Evolutionary conservation across 2,329 filamentous ascomycete genomes (phyloP), one percentile per base, ranked within the genome.

Genomic region (Coleophoma eucalyptorum): DNA sequence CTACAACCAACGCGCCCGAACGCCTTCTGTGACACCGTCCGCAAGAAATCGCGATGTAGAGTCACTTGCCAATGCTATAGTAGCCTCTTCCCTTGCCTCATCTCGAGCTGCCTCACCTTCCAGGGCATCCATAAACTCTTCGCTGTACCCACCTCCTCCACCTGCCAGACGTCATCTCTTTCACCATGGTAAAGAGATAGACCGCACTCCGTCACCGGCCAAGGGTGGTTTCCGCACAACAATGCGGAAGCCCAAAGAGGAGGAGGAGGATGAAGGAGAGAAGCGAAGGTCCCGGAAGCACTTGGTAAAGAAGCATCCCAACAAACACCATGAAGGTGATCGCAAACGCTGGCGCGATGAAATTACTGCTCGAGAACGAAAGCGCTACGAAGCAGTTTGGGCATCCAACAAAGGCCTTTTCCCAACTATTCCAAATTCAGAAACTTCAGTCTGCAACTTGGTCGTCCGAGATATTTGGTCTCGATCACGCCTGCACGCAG

Each of bases 321-420:
- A 82, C 61, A 82, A 83, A 58, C 89, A 94, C 61, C 83, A 89
- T 59, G 89, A 93, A 64, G 89, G 86, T 0, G 79, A 86, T 4
- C 79, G 89, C 16, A 85, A 83, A 61, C 80, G 87, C 6, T 94
- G 89, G 89, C 80, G 87, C 40, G 88, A 92, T 58, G 77, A 83
- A 54, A 80, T 94, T 40, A 89, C 86, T 0, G 78, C 81, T 44
- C 74, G 81, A 5, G 88, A 94, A 63, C 75, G 87, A n/a, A 88
- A 87, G 62, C 78, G 89, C 1, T 94, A 94, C 66, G 89, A 93
- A 66, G 89, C 87, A 2, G 80, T 94, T 1, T 94, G 89, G 88
- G 89, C 89, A 1, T 89, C 87, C 40, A 94, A 94, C 61, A 81
- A 83, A 45, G 89, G 89, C 0, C 52, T 83, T 0, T 68, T 81